A percentile compares a stretch with the other conserved stretches of the same genome.
phyloP scores from a whole-genome alignment of 345 rosid species.

The Aquilaria yunnanensis region DNA sequence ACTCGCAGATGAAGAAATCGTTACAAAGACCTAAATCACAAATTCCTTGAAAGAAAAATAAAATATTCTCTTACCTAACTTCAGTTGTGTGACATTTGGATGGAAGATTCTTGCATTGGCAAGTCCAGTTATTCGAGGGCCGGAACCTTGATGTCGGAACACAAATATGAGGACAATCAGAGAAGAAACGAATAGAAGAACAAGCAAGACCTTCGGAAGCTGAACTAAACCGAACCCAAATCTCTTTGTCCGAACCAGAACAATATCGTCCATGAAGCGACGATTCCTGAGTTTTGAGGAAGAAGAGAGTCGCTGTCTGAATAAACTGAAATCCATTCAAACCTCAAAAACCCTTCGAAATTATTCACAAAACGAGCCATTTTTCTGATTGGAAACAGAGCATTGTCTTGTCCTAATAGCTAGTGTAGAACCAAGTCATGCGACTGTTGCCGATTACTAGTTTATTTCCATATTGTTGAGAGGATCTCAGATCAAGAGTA shows the following conservation, averaged over 20 bases:
- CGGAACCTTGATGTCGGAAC: conserved; percentile 24
- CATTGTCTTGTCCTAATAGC: too few relatives aligned
- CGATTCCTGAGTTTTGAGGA: conserved; percentile 20
- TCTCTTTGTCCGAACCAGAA: conserved; percentile 17
- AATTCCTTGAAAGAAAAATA: not conserved
- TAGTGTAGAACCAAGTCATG: too few relatives aligned
- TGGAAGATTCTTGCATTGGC: conserved; percentile 39
- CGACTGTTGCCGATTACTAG: too few relatives aligned
- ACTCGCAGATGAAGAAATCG: too few relatives aligned
- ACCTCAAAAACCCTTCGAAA: not conserved
- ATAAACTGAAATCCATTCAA: conserved; percentile 44
- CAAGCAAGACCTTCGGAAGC: conserved; percentile 31
- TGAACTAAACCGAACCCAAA: conserved; percentile 26
- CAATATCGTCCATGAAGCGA: conserved; percentile 17
- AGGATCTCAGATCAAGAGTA: too few relatives aligned
- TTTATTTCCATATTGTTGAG: too few relatives aligned
- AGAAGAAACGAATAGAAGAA: conserved; percentile 21
- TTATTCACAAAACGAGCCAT: not conserved
- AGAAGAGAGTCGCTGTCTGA: conserved; percentile 35
- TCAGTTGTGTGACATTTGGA: conserved; percentile 19
- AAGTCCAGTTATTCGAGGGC: conserved; percentile 28
- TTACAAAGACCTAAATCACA: not conserved
- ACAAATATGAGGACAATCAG: conserved; percentile 29
- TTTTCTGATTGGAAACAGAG: too few relatives aligned
- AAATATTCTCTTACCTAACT: not conserved